Conservation (phyloP, 768 basidiomycete genomes). For the Pleurotus giganteus region DNA sequence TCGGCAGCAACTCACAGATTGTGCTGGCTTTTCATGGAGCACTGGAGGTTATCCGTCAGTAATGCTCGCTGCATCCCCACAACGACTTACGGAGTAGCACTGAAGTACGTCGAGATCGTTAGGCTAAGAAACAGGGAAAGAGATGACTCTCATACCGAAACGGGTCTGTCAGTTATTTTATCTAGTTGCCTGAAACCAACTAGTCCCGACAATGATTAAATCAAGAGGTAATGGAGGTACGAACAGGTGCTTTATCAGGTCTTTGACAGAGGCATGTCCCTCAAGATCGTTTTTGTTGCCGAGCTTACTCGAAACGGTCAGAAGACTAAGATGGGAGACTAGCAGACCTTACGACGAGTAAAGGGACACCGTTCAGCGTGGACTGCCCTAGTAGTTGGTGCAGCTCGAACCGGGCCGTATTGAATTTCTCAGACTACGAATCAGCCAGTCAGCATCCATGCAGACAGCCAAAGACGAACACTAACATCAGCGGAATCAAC, state of each 20-base stretch:
- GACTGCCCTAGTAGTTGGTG: slow-evolving; percentile 74
- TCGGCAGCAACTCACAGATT: slow-evolving; percentile 60
- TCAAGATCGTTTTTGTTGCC: slow-evolving; percentile 93
- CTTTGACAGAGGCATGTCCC: slow-evolving; percentile 74
- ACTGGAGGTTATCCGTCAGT: slow-evolving; percentile 42
- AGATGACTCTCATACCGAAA: slow-evolving; percentile 65
- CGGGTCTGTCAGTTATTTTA: slow-evolving; percentile 75
- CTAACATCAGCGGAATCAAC: slow-evolving; percentile 87
- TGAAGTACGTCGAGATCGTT: slow-evolving; percentile 22
- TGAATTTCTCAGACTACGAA: slow-evolving; percentile 72
- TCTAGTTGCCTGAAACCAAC: slow-evolving; percentile 58
- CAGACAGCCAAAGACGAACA: slow-evolving; percentile 10
- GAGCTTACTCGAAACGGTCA: slow-evolving; percentile 42
- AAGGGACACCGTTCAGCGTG: slow-evolving; percentile 65
- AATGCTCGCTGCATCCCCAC: not conserved
- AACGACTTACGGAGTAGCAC: slow-evolving; percentile 73
- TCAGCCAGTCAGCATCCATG: slow-evolving; percentile 1
- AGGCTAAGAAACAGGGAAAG: slow-evolving; percentile 2
- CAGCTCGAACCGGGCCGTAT: slow-evolving; percentile 79
- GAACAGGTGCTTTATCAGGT: slow-evolving; percentile 67
- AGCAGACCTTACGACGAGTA: slow-evolving; percentile 68
- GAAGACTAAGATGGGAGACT: not conserved
- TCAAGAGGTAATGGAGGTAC: slow-evolving; percentile 40
- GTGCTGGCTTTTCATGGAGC: slow-evolving; percentile 95
- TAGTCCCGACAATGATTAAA: not conserved